Percentiles rank a stretch among this genome's conserved stretches.
phyloP scores from a whole-genome alignment of 2,329 filamentous ascomycete species.

The Ilyonectria destructans region DNA sequence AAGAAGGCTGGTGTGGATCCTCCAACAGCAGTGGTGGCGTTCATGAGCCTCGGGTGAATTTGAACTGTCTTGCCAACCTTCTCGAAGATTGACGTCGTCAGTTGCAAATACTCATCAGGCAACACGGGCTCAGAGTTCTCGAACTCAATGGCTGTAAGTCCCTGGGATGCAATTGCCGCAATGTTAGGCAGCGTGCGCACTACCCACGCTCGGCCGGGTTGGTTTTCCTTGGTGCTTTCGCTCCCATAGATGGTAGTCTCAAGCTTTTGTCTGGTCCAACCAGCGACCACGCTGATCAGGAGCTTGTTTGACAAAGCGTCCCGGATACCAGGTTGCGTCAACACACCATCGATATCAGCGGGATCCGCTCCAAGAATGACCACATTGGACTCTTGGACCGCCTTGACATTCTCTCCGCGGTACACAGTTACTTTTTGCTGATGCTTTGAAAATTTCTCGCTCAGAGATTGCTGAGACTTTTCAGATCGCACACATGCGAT shows the following conservation, averaged over 20 bases:
- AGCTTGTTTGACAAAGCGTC: conserved; percentile 62
- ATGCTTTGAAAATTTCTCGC: conserved; percentile 39
- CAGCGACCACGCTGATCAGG: conserved; percentile 67
- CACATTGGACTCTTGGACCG: conserved; percentile 56
- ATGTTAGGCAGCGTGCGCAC: conserved; percentile 57
- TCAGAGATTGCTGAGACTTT: conserved; percentile 43
- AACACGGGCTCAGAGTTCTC: conserved; percentile 36
- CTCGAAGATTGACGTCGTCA: conserved; percentile 66
- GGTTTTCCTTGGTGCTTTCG: conserved; percentile 35
- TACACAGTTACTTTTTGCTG: conserved; percentile 44
- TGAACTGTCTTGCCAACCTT: conserved; percentile 68
- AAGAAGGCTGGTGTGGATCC: conserved; percentile 75
- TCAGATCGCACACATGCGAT: conserved; percentile 52
- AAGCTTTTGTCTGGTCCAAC: conserved; percentile 61
- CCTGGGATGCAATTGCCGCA: conserved; percentile 53
- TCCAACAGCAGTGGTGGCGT: conserved; percentile 72
- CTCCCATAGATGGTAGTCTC: conserved; percentile 55
- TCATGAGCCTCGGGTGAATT: conserved; percentile 68
- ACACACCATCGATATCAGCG: conserved; percentile 56
- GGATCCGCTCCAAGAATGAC: conserved; percentile 66
- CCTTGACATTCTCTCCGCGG: conserved; percentile 54
- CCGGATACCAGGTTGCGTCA: conserved; percentile 56
- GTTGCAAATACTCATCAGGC: conserved; percentile 41
- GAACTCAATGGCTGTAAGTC: conserved; percentile 54
- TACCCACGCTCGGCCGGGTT: conserved; percentile 42